Conservation (phyloP, 106 monocot genomes). For the Phalaenopsis equestris region DNA sequence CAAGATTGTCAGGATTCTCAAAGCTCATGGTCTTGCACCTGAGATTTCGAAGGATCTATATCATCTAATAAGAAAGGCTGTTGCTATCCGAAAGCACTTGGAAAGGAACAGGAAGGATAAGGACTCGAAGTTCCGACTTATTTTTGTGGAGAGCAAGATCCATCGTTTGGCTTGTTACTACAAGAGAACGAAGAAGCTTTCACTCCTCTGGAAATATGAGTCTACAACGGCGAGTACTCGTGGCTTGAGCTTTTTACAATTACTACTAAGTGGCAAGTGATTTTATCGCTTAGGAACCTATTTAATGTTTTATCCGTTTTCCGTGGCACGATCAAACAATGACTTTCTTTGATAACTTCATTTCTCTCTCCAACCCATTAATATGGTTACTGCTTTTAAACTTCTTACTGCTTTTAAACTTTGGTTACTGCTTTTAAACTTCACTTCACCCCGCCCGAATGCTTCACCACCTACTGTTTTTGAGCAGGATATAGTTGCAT, state of each 20-base stretch:
- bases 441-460: background rate
- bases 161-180: constrained; percentile 49
- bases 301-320: background rate
- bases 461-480: background rate
- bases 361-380: background rate
- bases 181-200: constrained; percentile 59
- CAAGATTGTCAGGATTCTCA: constrained; percentile 73
- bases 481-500: no score
- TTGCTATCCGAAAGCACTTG: constrained; percentile 46
- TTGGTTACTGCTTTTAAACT: background rate
- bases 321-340: no score
- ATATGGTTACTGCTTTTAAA: background rate
- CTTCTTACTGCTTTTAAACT: no score
- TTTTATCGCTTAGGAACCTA: background rate
- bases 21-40: constrained; percentile 62
- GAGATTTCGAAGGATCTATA: constrained; percentile 16
- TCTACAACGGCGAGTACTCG: background rate
- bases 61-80: constrained; percentile 40
- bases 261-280: background rate
- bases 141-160: constrained; percentile 53
- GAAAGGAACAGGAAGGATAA: constrained; percentile 42
- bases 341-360: no score
- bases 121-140: constrained; percentile 18
- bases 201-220: constrained; percentile 47
- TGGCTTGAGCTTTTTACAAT: background rate